phyloP scores from a whole-genome alignment of 1,284 basidiomycete genomes.

The Leccinum fallax region DNA sequence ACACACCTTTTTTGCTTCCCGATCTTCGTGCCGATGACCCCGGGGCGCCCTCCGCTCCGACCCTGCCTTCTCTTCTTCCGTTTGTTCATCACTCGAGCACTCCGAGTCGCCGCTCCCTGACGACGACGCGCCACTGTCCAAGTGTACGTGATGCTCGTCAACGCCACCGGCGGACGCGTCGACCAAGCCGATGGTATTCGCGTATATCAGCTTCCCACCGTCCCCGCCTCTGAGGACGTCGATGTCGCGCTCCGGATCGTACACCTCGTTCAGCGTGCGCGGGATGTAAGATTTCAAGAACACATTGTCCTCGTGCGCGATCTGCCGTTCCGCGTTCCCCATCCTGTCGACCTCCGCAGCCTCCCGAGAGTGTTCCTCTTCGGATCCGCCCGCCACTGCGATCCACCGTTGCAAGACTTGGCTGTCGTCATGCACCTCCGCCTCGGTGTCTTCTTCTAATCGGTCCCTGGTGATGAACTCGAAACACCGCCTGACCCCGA shows the following conservation, averaged over 20 bases:
- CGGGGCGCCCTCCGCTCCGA: conserved; percentile 51
- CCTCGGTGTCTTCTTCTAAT: conserved; percentile 36
- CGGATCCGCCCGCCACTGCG: conserved; percentile 38
- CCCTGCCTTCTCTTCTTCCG: conserved; percentile 37
- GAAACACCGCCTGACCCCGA: conserved; percentile 86
- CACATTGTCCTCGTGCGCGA: conserved; percentile 76
- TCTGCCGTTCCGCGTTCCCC: conserved; percentile 3
- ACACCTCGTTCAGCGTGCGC: conserved; percentile 88
- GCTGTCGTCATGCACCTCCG: conserved; percentile 41
- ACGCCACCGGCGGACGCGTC: conserved; percentile 29
- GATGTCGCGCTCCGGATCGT: conserved; percentile 90
- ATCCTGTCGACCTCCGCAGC: conserved; percentile 14
- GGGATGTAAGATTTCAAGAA: conserved; percentile 92
- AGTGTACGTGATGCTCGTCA: conserved; percentile 14
- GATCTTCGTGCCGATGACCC: conserved; percentile 90
- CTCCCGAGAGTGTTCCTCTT: conserved; percentile 19
- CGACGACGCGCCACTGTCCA: conserved; percentile 16
- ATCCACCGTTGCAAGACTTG: conserved; percentile 55
- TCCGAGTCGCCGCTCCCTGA: conserved; percentile 24
- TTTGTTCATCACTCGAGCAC: conserved; percentile 27
- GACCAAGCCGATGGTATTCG: conserved; percentile 79
- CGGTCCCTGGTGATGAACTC: conserved; percentile 81
- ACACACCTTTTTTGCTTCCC: conserved; percentile 85
- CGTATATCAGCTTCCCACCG: conserved; percentile 79
- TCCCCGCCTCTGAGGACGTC: conserved; percentile 72